Base-by-base conservation (phyloP, 805 yeast genomes). In the Metschnikowia similis region DNA sequence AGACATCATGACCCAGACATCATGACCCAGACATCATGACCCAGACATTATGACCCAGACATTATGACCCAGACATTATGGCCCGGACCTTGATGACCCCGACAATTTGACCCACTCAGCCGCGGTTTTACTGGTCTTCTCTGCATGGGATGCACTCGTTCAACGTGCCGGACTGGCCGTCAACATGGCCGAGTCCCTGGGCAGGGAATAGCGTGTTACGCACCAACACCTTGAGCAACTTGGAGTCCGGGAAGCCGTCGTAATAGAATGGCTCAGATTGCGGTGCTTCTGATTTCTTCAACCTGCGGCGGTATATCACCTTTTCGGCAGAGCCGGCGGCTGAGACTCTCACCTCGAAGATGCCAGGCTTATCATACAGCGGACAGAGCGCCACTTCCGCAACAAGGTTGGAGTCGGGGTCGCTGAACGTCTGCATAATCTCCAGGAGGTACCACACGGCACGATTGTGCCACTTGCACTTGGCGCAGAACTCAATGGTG, bases 391-490 rank as follows among this genome's bases (percentile, higher is more conserved):
- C 52, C 10, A 64, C 54, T 27, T 63, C 66, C 7, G 63, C 56
- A 82, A 95, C 36, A 75, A 60, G 51, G 40, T 49, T 53, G 17
- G 48, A 58, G 9, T 53, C 55, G 13, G 63, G 62, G 13, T 66
- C 63, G 78, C 83, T 84, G 65, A 89, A 90, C 0, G 97, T 90
- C 60, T 86, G 89, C n/a, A 89, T 67, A 1, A 90, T 70, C 65
- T 89, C 97, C 63, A 87, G 96, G 31, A 82, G 71, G 57, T 88
- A 88, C 96, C 96, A 90, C 0, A 88, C 77, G 1, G 96, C 95
- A 10, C 97, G 71, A 42, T 88, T 77, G 58, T 87, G 86, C 97
- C 97, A 89, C 60, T 86, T 85, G 72, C 97, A 89, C 61, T 79
- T 81, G 35, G 86, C 85, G 63, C 97, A 89, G 67, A 84, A 89